Evolutionary conservation across 768 basidiomycete genomes (phyloP).

Genomic region (Pisolithus sp.): DNA sequence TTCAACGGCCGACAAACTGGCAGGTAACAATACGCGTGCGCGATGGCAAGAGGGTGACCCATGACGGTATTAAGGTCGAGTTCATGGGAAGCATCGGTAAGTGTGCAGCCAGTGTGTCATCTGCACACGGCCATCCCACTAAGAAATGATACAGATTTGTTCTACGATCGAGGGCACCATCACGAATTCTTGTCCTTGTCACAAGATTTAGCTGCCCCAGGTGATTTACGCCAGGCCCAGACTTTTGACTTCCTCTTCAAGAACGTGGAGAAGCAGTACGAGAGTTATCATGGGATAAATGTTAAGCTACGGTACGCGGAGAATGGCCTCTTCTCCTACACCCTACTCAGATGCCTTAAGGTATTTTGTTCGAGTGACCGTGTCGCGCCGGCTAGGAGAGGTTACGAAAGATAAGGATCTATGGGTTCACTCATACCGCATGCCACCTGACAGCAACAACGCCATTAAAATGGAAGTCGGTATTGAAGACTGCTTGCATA

Average conservation of each 20-base stretch:
- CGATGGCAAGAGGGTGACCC: slow-evolving; percentile 91
- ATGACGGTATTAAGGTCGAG: slow-evolving; percentile 97
- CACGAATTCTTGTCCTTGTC: slow-evolving; percentile 96
- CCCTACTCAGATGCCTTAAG: slow-evolving; percentile 34
- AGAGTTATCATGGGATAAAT: slow-evolving; percentile 97
- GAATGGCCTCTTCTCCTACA: neutral
- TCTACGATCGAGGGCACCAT: slow-evolving; percentile 97
- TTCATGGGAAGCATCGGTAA: slow-evolving; percentile 92
- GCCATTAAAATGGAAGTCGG: slow-evolving; percentile 99
- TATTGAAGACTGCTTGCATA: slow-evolving; percentile 97
- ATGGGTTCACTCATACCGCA: slow-evolving; percentile 98
- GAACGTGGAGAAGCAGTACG: slow-evolving; percentile 99
- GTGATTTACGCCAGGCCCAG: slow-evolving; percentile 94
- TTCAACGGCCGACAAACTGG: neutral
- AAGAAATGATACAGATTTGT: slow-evolving; percentile 51
- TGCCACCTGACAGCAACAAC: slow-evolving; percentile 97
- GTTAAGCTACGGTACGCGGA: slow-evolving; percentile 82
- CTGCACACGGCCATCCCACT: neutral
- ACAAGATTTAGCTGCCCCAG: slow-evolving; percentile 92
- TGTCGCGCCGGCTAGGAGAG: slow-evolving; percentile 89
- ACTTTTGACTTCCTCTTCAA: slow-evolving; percentile 97
- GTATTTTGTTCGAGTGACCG: slow-evolving; percentile 87
- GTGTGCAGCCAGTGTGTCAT: too few species aligned
- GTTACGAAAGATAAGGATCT: slow-evolving; percentile 89
- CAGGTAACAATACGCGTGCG: slow-evolving; percentile 84